Conservation (phyloP, 1,139 yeast species). For the Taphrina wiesneri region DNA sequence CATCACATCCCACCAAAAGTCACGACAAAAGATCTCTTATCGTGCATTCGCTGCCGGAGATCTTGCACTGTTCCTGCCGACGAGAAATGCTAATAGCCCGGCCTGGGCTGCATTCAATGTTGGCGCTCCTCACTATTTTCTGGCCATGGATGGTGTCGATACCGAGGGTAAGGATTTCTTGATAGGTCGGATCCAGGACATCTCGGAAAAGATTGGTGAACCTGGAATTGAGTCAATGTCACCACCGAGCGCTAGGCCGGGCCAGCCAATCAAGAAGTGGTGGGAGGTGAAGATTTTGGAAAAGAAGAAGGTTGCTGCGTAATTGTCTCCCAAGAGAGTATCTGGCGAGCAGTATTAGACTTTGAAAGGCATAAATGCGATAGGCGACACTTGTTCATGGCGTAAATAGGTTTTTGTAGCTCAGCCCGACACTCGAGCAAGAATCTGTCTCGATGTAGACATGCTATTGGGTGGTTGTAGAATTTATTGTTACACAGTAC, state of each 20-base stretch:
- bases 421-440: not conserved
- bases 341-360: too few species aligned
- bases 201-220: conserved; percentile 9
- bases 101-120: conserved; percentile 34
- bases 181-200: conserved; percentile 31
- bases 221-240: conserved; percentile 8
- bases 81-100: conserved; percentile 46
- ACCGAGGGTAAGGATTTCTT: conserved; percentile 24
- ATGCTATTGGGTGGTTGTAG: too few species aligned
- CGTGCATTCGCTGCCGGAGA: conserved; percentile 54
- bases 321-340: too few species aligned
- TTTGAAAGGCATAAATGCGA: not conserved
- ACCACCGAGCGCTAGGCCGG: not conserved
- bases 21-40: conserved; percentile 51
- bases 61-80: conserved; percentile 58
- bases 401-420: not conserved
- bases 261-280: conserved; percentile 7
- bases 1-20: conserved; percentile 27
- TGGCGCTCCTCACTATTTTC: conserved; percentile 32
- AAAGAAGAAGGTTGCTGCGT: conserved; percentile 11
- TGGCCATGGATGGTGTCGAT: conserved; percentile 29
- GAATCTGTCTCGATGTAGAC: not conserved
- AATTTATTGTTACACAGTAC: too few species aligned
- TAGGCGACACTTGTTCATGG: not conserved
- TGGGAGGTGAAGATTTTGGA: conserved; percentile 24